These are phyloP conservation scores for Schizopora paradoxa DNA, from an alignment of 1,284 basidiomycete species.

Conservation along the genomic window DNA sequence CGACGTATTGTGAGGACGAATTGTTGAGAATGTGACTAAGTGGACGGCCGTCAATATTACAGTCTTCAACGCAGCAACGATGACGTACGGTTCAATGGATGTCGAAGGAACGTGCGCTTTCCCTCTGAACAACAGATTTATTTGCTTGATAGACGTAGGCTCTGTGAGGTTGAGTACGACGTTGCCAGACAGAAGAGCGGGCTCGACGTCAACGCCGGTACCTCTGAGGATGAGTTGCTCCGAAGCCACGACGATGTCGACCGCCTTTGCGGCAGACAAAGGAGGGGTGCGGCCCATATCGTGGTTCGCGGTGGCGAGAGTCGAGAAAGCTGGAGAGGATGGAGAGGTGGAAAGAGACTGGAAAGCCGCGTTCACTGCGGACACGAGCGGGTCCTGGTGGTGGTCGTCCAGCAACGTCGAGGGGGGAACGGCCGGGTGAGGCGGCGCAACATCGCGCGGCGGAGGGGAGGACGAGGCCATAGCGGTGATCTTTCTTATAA, in stretches of 20 bases:
- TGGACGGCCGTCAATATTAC: conserved; percentile 9
- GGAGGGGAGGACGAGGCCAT: neutral
- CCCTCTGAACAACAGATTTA: conserved; percentile 78
- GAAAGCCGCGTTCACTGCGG: conserved; percentile 15
- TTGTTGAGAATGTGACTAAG: conserved; percentile 28
- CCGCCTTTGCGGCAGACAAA: conserved; percentile 36
- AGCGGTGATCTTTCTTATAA: neutral
- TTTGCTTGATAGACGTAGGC: conserved; percentile 80
- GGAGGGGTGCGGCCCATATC: conserved; percentile 22
- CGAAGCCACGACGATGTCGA: conserved; percentile 73
- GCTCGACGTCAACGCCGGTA: conserved; percentile 78
- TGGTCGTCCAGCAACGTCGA: no score
- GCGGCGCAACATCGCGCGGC: neutral
- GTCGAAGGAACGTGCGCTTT: conserved; percentile 71
- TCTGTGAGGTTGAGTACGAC: conserved; percentile 76
- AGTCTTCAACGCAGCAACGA: conserved; percentile 1
- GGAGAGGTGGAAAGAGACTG: conserved; percentile 9
- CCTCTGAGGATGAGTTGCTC: conserved; percentile 71
- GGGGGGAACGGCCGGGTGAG: neutral
- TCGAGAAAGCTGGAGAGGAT: neutral
- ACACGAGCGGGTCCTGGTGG: conserved; percentile 16
- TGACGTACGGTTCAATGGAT: conserved; percentile 60
- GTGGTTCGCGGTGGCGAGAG: neutral
- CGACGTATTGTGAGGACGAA: conserved; percentile 53
- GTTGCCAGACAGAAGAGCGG: conserved; percentile 69